A percentile compares a stretch with the other conserved stretches of the same genome.
Conservation (phyloP, 129 eudicot genomes). For the Pseudognaphalium luteoalbum region DNA sequence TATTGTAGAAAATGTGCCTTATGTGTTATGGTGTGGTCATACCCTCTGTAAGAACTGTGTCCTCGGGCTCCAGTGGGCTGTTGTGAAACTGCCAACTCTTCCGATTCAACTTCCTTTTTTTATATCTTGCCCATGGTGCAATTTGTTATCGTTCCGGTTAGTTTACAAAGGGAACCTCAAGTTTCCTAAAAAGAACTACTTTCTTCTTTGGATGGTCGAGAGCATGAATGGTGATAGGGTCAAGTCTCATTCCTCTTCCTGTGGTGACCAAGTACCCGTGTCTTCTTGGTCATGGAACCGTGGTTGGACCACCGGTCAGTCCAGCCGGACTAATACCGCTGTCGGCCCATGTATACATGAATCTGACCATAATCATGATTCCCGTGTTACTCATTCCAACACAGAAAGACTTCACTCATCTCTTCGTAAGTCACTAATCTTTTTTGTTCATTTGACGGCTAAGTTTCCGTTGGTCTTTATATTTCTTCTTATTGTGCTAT, state of each 20-base stretch:
- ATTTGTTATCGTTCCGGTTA: slow-evolving; percentile 47
- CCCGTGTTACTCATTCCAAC: slow-evolving; percentile 9
- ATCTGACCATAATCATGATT: slow-evolving; percentile 24
- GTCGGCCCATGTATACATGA: slow-evolving; percentile 26
- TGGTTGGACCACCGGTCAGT: slow-evolving; percentile 27
- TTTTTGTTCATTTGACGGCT: slow-evolving; percentile 55
- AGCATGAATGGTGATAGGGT: slow-evolving; percentile 61
- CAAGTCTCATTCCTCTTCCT: slow-evolving; percentile 44
- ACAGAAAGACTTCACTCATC: slow-evolving; percentile 47
- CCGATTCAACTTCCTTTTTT: slow-evolving; percentile 64
- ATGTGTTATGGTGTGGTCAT: slow-evolving; percentile 69
- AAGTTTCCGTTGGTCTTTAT: slow-evolving; percentile 57
- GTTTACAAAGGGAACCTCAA: slow-evolving; percentile 53
- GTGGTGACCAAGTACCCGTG: slow-evolving; percentile 35
- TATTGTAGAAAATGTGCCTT: slow-evolving; percentile 59
- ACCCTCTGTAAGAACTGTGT: slow-evolving; percentile 64
- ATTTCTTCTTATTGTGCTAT: slow-evolving; percentile 54
- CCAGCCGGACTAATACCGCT: not conserved
- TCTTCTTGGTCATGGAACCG: slow-evolving; percentile 37
- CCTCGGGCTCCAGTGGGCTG: slow-evolving; percentile 57
- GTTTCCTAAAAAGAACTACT: slow-evolving; percentile 56
- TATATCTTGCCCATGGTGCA: slow-evolving; percentile 69
- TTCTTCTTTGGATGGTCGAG: slow-evolving; percentile 68
- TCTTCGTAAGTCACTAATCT: slow-evolving; percentile 48
- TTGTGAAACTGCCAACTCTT: slow-evolving; percentile 50